Base-by-base conservation (phyloP, 768 basidiomycete species). In the Tylopilus rubrobrunneus region DNA sequence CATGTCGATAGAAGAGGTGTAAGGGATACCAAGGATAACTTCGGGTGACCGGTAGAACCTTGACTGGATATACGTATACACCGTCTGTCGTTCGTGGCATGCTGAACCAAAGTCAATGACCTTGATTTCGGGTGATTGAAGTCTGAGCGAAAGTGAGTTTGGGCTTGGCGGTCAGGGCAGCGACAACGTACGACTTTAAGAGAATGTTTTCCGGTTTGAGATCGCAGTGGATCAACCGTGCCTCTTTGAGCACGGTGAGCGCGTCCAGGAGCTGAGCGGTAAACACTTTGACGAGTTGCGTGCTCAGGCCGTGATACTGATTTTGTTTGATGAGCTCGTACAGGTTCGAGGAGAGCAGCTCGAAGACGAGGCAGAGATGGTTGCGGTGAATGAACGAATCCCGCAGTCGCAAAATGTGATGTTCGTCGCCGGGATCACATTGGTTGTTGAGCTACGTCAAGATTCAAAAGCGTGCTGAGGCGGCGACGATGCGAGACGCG, bases 281-380 rank as follows among this genome's bases (percentile, higher is more conserved):
- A 69, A 99, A 99, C 43, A 99, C 97, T 67, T 98, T 96, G 67
- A 99, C 97, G 46, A 99, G 86, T 67, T 95, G 92, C 6, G 94
- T 96, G 71, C 89, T 92, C 43, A 99, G 76, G 2, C 97, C 97
- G 71, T 97, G 91, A 79, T 98, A 99, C 68, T 95, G 92, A 72
- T 99, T 99, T 74, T 99, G 97, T 76, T 99, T 99, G 83, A 99
- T 98, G 67, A 99, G 82, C 71, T 99, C 97, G 76, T 98, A 99
- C 52, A 99, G 79, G 66, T 99, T 99, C 31, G 93, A 97, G 7
- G 93, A 95, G 10, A 99, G 81, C 45, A 98, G 81, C 71, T 99
- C 96, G 65, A 98, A 98, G 50, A 98, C 96, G 59, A 99, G 88
- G 71, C 97, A 99, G 43, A 99, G 79, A 71, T 99, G 97, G 60